A percentile compares a stretch with the other conserved stretches of the same genome.
phyloP scores from a whole-genome alignment of 495 filamentous ascomycete genomes.

The Neurospora hispaniola region DNA sequence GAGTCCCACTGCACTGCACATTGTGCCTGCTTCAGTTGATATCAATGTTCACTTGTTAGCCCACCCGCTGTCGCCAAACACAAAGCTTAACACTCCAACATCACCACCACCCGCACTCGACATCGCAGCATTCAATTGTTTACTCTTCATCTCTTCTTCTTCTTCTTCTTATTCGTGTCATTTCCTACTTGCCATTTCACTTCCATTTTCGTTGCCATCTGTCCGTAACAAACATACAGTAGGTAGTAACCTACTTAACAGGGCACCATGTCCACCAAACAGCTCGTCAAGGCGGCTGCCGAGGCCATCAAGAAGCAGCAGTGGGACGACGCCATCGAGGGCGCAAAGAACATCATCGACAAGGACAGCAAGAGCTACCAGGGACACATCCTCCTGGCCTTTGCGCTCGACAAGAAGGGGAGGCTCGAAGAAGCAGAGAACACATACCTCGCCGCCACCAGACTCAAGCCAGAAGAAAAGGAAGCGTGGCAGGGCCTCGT shows the following conservation, averaged over 20 bases:
- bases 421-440: slow-evolving; percentile 59
- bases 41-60: not conserved
- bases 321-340: slow-evolving; percentile 59
- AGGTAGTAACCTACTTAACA: not conserved
- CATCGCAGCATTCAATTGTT: not conserved
- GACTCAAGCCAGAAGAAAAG: slow-evolving; percentile 37
- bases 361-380: slow-evolving; percentile 73
- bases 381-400: slow-evolving; percentile 72
- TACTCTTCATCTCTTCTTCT: not conserved
- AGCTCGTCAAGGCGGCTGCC: slow-evolving; percentile 73
- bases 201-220: too few species aligned
- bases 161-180: too few species aligned
- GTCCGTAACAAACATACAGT: not conserved
- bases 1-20: not conserved
- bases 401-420: slow-evolving; percentile 65
- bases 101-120: not conserved
- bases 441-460: slow-evolving; percentile 65
- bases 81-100: not conserved
- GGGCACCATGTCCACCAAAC: slow-evolving; percentile 50
- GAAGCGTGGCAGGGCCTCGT: slow-evolving; percentile 89
- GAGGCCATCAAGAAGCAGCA: slow-evolving; percentile 69
- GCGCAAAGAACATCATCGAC: slow-evolving; percentile 54
- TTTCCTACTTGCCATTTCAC: not conserved
- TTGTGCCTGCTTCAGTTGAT: not conserved
- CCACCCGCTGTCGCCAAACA: not conserved